Base-by-base conservation (phyloP, 805 yeast species). In the Wickerhamomyces bisporus region DNA sequence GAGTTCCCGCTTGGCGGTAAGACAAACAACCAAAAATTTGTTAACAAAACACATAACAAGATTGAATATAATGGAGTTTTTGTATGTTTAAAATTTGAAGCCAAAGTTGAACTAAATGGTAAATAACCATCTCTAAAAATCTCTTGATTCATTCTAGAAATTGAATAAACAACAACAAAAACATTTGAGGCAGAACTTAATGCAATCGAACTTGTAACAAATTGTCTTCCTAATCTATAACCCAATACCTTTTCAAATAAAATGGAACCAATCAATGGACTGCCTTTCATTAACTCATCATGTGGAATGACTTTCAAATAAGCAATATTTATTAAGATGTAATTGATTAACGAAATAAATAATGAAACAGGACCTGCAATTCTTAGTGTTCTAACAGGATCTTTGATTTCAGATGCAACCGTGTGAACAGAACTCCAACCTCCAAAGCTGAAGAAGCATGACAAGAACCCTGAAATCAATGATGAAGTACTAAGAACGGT, bases 361-460 rank as follows among this genome's bases (percentile, higher is more conserved):
- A 79, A 53, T 0, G 84, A 70, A 3, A 66, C 54, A 0, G 83
- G 81, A 3, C 85, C 85, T 2, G 84, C 81, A 23, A 77, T 70
- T 48, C 64, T 75, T 38, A 79, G 63, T 1, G 84, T 78, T 24
- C 73, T 58, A 0, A 64, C 63, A 1, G 85, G 86, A 42, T 79
- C 72, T 41, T 71, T 70, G 26, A 79, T 71, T 49, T 79, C 86
- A 34, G 78, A 75, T 4, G 80, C 65, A 11, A 76, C 79, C 0
- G 77, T 68, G 49, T 78, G 83, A 8, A 78, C 78, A 7, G 73
- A 59, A 45, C 70, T 75, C 84, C 85, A 79, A 3, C 86, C 86
- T 5, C 74, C 66, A 44, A 70, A 76, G 5, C 81, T 73, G 60
- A 75, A 79, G 40, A 73, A 65, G 2, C 81, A 77, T 47, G 73